Conservation (phyloP, 192 early-diverging fungal genomes). For the Umbelopsis vinacea region DNA sequence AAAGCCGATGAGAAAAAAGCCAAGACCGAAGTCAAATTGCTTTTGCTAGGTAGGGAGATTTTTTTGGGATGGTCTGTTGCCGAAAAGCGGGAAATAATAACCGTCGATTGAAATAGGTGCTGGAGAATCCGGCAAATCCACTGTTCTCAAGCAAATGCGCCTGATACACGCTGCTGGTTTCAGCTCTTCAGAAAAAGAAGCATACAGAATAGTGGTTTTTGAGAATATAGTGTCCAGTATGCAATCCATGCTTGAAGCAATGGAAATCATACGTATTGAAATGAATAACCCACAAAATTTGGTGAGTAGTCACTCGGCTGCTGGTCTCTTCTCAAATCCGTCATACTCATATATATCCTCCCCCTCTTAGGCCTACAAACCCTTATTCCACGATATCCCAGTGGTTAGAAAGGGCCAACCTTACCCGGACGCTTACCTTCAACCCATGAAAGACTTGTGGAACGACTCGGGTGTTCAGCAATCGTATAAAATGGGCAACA, state of each 20-base stretch:
- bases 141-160: constrained; percentile 63
- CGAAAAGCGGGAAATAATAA: neutral
- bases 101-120: constrained; percentile 43
- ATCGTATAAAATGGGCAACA: constrained; percentile 43
- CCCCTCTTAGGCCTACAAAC: constrained; percentile 34
- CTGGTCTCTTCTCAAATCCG: neutral
- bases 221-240: constrained; percentile 52
- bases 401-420: constrained; percentile 40
- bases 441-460: constrained; percentile 55
- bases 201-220: constrained; percentile 52
- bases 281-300: neutral
- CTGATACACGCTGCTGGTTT: constrained; percentile 60
- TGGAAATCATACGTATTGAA: constrained; percentile 33
- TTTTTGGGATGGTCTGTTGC: neutral
- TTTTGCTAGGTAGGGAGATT: constrained; percentile 34
- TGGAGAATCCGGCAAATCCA: constrained; percentile 69
- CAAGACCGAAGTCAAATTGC: constrained; percentile 42
- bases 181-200: constrained; percentile 45
- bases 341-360: neutral
- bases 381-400: constrained; percentile 44
- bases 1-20: constrained; percentile 40
- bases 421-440: constrained; percentile 45
- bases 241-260: constrained; percentile 54
- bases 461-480: constrained; percentile 46
- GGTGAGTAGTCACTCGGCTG: neutral